phyloP scores from a whole-genome alignment of 208 protist genomes.

The Crithidia sp. region DNA sequence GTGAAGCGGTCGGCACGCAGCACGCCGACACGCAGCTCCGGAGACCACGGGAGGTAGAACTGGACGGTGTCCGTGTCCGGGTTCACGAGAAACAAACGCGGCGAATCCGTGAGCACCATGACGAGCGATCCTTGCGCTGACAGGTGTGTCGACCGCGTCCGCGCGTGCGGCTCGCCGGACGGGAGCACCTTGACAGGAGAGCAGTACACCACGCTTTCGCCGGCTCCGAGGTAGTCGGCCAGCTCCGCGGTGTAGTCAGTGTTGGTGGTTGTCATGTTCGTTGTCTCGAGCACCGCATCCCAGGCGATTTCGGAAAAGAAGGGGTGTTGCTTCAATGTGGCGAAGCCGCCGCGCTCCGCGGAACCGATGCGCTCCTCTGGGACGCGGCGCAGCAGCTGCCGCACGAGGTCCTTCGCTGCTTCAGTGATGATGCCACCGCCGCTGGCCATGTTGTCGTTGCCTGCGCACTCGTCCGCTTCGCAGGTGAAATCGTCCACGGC shows the following conservation, averaged over 20 bases:
- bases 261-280: constrained; percentile 52
- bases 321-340: constrained; percentile 75
- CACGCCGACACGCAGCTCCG: constrained; percentile 42
- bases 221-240: constrained; percentile 36
- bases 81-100: constrained; percentile 71
- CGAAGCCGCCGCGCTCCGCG: constrained; percentile 73
- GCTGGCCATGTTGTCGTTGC: background rate
- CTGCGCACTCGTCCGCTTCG: background rate
- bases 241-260: constrained; percentile 52
- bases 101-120: constrained; percentile 71
- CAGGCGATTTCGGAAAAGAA: constrained; percentile 88
- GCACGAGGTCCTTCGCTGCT: constrained; percentile 75
- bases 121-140: constrained; percentile 22
- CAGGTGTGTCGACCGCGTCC: background rate
- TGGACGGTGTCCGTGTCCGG: constrained; percentile 26
- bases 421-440: constrained; percentile 39
- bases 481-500: background rate
- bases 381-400: constrained; percentile 66
- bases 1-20: constrained; percentile 39
- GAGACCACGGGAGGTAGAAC: constrained; percentile 40
- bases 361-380: constrained; percentile 78
- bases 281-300: constrained; percentile 43
- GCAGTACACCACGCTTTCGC: constrained; percentile 67
- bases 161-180: background rate
- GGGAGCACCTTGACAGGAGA: constrained; percentile 38